Evolutionary conservation across 2,329 filamentous ascomycete genomes (phyloP), one percentile per base, ranked within the genome.

Genomic region (Pseudogymnoascus sp.): DNA sequence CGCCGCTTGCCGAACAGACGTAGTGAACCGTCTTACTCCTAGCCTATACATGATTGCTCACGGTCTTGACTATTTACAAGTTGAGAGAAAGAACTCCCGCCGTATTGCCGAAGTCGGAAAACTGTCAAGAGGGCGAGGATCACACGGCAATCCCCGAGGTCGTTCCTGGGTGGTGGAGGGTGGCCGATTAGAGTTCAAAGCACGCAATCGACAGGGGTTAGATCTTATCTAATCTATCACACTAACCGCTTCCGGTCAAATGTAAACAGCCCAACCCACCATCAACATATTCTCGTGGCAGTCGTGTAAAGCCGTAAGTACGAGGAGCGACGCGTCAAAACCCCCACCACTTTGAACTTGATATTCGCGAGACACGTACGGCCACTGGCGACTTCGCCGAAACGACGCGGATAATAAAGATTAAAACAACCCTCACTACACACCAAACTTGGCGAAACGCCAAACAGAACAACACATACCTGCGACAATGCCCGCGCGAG

Each of bases 21-120:
- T 81, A 33, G 80, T 77, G 67, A 87, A 84, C 29, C 79, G 78
- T 64, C 84, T 78, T 60, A 81, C 75, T 62, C 78, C 77, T 33
- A 54, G 47, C 47, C 47, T 54, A 35, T 54, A 54, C 47, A 54
- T 54, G 47, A 54, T 54, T 54, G 17, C 47, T 35, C 47, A 54
- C 47, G 13, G 15, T 54, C 47, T 54, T 54, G 47, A 54, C 47
- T 54, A 21, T 54, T 54, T 54, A 15, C 47, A 29, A 35, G 47
- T 44, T 44, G 11, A 44, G 35, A 37, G 40, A n/a, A 44, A 26
- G 13, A 11, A 44, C 40, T 44, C 40, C 40, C 40, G 6, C 40
- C 40, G 40, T 54, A 54, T 54, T 54, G 15, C 29, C 47, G 15
- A 54, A 54, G 47, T 54, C 47, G 47, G 47, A 33, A 50, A 54